A percentile compares a stretch with the other conserved stretches of the same genome.
Conservation (phyloP, 106 monocot genomes). For the Xerophyta viscosa region DNA sequence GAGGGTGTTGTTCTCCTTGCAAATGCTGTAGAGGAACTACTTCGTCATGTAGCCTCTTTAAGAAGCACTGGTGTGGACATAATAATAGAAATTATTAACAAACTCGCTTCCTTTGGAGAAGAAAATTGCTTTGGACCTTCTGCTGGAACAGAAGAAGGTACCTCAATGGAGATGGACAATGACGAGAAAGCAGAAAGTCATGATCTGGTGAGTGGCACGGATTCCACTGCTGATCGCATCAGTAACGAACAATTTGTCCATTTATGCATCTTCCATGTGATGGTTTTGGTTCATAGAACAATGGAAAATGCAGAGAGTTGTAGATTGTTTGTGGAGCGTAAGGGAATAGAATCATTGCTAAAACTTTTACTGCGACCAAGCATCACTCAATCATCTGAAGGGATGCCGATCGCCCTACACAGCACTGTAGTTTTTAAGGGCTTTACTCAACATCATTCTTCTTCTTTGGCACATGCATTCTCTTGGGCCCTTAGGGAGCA, state of each 20-base stretch:
- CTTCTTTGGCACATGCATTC: conserved; percentile 77
- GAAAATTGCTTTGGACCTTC: conserved; percentile 34
- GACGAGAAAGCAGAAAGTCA: conserved; percentile 64
- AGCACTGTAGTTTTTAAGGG: conserved; percentile 99
- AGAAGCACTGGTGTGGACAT: conserved; percentile 83
- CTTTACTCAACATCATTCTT: conserved; percentile 92
- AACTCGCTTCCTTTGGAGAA: conserved; percentile 57
- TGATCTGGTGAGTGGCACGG: conserved; percentile 71
- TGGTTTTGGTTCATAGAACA: conserved; percentile 89
- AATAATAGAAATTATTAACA: conserved; percentile 81
- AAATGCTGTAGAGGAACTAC: conserved; percentile 95
- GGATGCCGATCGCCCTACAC: conserved; percentile 94
- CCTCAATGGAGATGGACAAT: conserved; percentile 76
- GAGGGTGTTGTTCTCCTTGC: conserved; percentile 97
- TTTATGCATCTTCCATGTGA: conserved; percentile 81
- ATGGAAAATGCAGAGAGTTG: conserved; percentile 97
- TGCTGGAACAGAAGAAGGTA: conserved; percentile 37
- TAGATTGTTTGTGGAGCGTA: conserved; percentile 90
- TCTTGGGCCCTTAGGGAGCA: conserved; percentile 68
- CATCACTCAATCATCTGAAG: conserved; percentile 92
- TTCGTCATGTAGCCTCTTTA: conserved; percentile 88
- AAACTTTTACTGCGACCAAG: conserved; percentile 80
- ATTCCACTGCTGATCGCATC: conserved; percentile 50
- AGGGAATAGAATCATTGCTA: conserved; percentile 69
- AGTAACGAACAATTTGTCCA: conserved; percentile 82